Base-by-base conservation (phyloP, 2,329 filamentous ascomycete genomes). In the Simplicillium sp. region DNA sequence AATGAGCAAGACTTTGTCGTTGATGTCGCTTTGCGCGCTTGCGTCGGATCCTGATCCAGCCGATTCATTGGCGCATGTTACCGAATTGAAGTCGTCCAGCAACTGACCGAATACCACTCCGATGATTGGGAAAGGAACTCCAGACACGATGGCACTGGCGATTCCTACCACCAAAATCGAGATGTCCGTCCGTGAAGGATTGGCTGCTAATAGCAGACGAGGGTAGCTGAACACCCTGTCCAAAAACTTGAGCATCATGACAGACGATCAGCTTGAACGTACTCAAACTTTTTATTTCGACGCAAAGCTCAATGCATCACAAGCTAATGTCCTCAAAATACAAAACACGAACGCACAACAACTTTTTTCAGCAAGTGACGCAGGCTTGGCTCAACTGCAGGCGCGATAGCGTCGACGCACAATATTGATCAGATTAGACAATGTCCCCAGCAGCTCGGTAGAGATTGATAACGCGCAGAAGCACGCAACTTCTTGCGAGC, bases 51-150 rank as follows among this genome's bases (percentile, higher is more conserved):
- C 4, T 34, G 17, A 4, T 9, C 35, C 11, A 40, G 18, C 14
- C 12, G 31, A 13, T 11, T 13, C 31, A 33, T 33, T 33, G 31
- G 57, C 57, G 51, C 71, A 75, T 14, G 68, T 66, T 20, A 68
- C 66, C 29, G 58, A 54, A 49, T 76, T 76, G 50, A 78, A 62
- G 43, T 70, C 62, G 52, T 78, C 70, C 40, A 78, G 62, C 8
- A 78, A 65, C 53, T 75, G 59, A 39, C 74, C 72, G 47, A 78
- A 78, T 35, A 78, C 59, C 37, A 78, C 70, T 36, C 70, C 73
- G 43, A 78, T 67, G 17, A 78, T 58, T 7, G 73, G 74, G 39
- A 77, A 74, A 1, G 74, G 74, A 6, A 75, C 64, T 17, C 74
- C 73, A 15, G 73, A 66, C 29, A 64, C 71, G 38, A 73, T 69